These are phyloP conservation scores for Microbotryum intermedium DNA, from an alignment of 1,284 basidiomycete genomes.

Conservation along the genomic window DNA sequence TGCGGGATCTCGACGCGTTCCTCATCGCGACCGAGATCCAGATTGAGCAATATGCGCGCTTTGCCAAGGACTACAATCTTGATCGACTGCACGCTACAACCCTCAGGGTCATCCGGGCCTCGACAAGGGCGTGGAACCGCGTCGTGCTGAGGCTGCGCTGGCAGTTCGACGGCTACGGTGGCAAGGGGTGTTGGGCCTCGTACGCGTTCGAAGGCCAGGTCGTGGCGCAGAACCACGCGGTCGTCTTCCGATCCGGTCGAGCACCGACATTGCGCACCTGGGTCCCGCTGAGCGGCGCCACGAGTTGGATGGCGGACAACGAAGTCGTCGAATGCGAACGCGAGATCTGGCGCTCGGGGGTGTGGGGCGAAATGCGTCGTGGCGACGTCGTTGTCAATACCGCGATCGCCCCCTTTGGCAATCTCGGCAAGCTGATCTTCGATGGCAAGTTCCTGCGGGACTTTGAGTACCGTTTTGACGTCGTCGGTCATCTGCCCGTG, in stretches of 20 bases:
- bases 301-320: slow-evolving; percentile 32
- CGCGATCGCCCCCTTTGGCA: slow-evolving; percentile 35
- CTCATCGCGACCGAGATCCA: slow-evolving; percentile 44
- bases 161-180: slow-evolving; percentile 25
- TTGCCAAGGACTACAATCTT: slow-evolving; percentile 21
- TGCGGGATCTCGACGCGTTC: slow-evolving; percentile 65
- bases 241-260: slow-evolving; percentile 28
- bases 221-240: no score
- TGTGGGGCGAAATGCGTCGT: slow-evolving; percentile 35
- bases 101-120: slow-evolving; percentile 36
- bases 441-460: slow-evolving; percentile 39
- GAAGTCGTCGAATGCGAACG: slow-evolving; percentile 36
- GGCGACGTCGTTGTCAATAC: slow-evolving; percentile 42
- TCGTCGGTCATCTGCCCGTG: slow-evolving; percentile 39
- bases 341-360: slow-evolving; percentile 34
- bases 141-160: slow-evolving; percentile 38
- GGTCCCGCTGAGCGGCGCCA: slow-evolving; percentile 32
- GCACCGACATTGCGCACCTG: slow-evolving; percentile 40
- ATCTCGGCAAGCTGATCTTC: slow-evolving; percentile 36
- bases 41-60: slow-evolving; percentile 21
- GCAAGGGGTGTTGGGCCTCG: neutral
- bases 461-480: slow-evolving; percentile 37
- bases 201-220: neutral
- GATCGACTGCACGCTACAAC: slow-evolving; percentile 35
- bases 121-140: slow-evolving; percentile 39